Base-by-base conservation (phyloP, 2,329 filamentous ascomycete species). In the Trichocomaceae sp. region DNA sequence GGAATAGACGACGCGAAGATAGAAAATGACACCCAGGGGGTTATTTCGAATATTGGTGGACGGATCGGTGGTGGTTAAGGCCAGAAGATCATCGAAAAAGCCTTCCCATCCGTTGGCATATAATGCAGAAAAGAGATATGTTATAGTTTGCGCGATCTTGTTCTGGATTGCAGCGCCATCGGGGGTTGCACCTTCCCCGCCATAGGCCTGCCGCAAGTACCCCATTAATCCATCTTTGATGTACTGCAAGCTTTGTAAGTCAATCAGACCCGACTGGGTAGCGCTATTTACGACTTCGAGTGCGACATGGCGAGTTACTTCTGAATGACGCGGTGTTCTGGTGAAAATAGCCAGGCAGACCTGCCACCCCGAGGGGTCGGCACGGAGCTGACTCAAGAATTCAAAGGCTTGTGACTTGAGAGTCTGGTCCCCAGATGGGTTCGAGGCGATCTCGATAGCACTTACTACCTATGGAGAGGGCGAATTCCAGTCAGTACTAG, bases 101-200 rank as follows among this genome's bases (percentile, higher is more conserved):
- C 78, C 83, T 64, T 88, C 82, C 93, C 93, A 99, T 37, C 87
- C 87, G 52, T 86, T 83, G 52, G 84, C 84, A 71, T 99, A 99
- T 53, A 95, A 79, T 12, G 85, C 83, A 35, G 90, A 87, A 71
- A 99, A 99, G 50, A 99, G 84, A 66, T 90, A 93, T 9, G 93
- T 99, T 64, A 99, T 77, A 12, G 91, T 96, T 75, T 99, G 93
- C 46, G 92, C 91, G 62, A 99, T 83, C 75, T 99, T 99, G 76
- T 97, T 99, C 74, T 97, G 92, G 44, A 99, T 85, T 61, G 83
- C 82, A 22, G 83, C 71, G 8, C 85, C 83, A 69, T 99, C 93
- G 59, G 85, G 74, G 51, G 77, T 72, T 56, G 79, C 76, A 20
- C 67, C 68, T 20, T 74, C 72, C 39, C 79, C 76, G 52, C 83